Conservation (phyloP, 2,329 filamentous ascomycete species). For the Talaromyces funiculosus region DNA sequence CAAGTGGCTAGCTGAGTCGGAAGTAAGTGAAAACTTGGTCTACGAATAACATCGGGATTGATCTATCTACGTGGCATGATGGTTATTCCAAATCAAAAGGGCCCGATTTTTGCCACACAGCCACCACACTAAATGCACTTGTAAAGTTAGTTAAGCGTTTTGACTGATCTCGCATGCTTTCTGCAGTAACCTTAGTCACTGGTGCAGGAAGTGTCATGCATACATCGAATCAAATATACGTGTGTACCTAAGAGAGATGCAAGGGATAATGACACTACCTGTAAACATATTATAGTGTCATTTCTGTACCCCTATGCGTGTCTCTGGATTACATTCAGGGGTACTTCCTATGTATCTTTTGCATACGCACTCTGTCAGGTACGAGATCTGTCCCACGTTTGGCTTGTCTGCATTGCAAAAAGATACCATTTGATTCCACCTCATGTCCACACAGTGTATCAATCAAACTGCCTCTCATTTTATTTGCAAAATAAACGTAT, state of each 20-base stretch:
- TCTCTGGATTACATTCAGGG: neutral
- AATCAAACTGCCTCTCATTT: neutral
- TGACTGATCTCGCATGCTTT: neutral
- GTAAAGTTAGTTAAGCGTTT: neutral
- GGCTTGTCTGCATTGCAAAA: neutral
- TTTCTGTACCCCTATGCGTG: neutral
- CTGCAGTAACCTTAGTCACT: neutral
- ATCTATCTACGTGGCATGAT: neutral
- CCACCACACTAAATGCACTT: neutral
- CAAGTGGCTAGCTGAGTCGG: neutral
- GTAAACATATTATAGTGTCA: neutral
- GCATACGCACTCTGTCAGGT: neutral
- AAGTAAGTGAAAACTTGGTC: neutral
- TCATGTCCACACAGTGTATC: neutral
- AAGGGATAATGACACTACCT: neutral
- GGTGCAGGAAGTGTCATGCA: neutral
- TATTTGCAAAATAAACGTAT: neutral
- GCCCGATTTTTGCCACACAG: neutral
- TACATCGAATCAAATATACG: neutral
- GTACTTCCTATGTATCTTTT: neutral
- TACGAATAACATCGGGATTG: neutral
- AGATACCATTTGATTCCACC: neutral
- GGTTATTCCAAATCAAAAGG: neutral
- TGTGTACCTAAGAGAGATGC: neutral
- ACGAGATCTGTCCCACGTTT: neutral